Evolutionary conservation across 1,284 basidiomycete species (phyloP), one percentile per base, ranked within the genome.

Genomic region (Acaromyces ingoldii): DNA sequence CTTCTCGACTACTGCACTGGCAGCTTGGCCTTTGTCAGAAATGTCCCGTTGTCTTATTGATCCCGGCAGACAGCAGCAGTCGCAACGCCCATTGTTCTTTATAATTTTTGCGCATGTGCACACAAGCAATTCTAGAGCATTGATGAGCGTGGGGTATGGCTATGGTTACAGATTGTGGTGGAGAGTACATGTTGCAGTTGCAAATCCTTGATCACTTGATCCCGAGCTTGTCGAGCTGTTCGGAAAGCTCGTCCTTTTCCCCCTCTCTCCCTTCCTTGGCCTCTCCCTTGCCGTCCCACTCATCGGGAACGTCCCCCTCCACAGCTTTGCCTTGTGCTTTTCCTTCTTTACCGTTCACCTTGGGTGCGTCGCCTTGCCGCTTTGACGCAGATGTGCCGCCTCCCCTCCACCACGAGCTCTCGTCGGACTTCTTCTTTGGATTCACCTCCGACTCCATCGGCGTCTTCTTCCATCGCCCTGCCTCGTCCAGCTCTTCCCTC

Each of bases 1-100:
- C 49, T 67, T 26, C 52, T 74, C 41, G 68, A 74, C 40, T 72
- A 72, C 54, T 70, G 67, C 39, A 41, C 71, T 2, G 72, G 72
- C 33, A 68, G 63, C 13, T 52, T 74, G 15, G 55, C 62, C 28
- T 69, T 74, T 54, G 47, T 73, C 26, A 55, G 72, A n/a, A 54
- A 69, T 34, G 36, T 74, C 26, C 72, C 72, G 5, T 63, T 74
- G 51, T 58, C 60, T 13, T 69, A 49, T 7, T 9, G 36, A 7
- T 34, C 31, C n/a, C n/a, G n/a, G 24, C 30, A 37, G 36, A 37
- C 17, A 22, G 24, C 4, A 7, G 24, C 17, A 37, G 17, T 37
- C 24, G 4, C n/a, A 17, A 4, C 36, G 24, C 24, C 24, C 7
- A 37, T 37, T 37, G 36, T 37, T 17, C 24, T 37, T 7, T 37